Percentiles rank a stretch among this genome's conserved stretches.
Conservation (phyloP, 352 stramenopile species). For the Phytophthora ramorum region DNA sequence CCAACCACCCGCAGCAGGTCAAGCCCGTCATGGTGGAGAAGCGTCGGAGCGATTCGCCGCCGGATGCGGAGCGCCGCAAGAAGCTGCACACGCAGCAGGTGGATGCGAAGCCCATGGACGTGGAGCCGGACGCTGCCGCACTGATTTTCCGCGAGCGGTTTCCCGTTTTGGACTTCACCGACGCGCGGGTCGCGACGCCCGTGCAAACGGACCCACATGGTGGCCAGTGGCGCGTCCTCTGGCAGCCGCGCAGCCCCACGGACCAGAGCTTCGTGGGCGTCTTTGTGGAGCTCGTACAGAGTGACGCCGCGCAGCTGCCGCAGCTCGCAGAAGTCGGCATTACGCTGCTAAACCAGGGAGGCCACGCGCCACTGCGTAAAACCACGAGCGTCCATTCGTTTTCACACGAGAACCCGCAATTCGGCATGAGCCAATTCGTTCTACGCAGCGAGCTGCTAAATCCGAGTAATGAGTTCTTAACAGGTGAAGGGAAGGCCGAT, state of each 20-base stretch:
- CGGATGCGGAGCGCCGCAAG: constrained; percentile 38
- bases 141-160: constrained; percentile 50
- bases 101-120: constrained; percentile 15
- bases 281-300: constrained; percentile 63
- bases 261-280: constrained; percentile 60
- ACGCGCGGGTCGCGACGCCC: constrained; percentile 40
- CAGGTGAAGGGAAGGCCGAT: constrained; percentile 50
- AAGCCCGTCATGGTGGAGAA: constrained; percentile 55
- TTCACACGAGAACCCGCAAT: constrained; percentile 53
- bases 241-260: constrained; percentile 59
- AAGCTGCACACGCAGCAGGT: constrained; percentile 24
- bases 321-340: constrained; percentile 50
- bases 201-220: constrained; percentile 44
- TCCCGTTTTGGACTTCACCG: constrained; percentile 47
- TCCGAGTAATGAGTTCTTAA: constrained; percentile 53
- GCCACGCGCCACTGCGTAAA: constrained; percentile 33
- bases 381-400: constrained; percentile 60
- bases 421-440: constrained; percentile 65
- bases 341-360: constrained; percentile 44
- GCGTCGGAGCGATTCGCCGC: constrained; percentile 40
- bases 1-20: constrained; percentile 30
- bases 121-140: constrained; percentile 3
- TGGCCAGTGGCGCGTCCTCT: constrained; percentile 67
- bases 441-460: constrained; percentile 54
- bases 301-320: neutral